Evolutionary conservation across 1,139 yeast species (phyloP).

Genomic region (Yamadazyma pseudoaaseri): DNA sequence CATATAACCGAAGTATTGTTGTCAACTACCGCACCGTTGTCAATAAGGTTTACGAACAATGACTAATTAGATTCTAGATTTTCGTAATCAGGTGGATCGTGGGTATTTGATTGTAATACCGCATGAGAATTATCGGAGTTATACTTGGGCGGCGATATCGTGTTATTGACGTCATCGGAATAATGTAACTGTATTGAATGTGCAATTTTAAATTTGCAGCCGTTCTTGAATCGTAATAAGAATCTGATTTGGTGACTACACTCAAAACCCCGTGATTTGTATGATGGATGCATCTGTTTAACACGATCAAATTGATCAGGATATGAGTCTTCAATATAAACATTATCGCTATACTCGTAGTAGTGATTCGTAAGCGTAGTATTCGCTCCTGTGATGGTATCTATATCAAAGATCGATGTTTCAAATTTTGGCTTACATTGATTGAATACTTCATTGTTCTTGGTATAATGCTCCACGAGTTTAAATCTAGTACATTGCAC

Average conservation of each 20-base stretch:
- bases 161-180: conserved; percentile 2
- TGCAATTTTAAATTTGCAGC: conserved; percentile 1
- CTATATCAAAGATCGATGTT: background rate
- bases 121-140: background rate
- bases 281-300: conserved; percentile 3
- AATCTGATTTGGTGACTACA: conserved; percentile 3
- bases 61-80: background rate
- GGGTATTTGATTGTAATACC: background rate
- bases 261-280: conserved; percentile 1
- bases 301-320: background rate
- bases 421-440: background rate
- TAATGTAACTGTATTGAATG: conserved; percentile 3
- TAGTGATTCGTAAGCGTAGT: background rate
- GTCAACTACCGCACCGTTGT: no score
- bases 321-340: background rate
- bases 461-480: background rate
- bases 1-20: no score
- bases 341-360: background rate
- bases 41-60: background rate
- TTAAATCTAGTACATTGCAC: conserved; percentile 2
- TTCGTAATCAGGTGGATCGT: background rate
- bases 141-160: conserved; percentile 5
- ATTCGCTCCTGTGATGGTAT: background rate
- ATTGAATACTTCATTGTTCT: background rate
- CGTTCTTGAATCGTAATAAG: conserved; percentile 2